Evolutionary conservation across 129 eudicot species (phyloP).

Genomic region (Escallonia rubra): DNA sequence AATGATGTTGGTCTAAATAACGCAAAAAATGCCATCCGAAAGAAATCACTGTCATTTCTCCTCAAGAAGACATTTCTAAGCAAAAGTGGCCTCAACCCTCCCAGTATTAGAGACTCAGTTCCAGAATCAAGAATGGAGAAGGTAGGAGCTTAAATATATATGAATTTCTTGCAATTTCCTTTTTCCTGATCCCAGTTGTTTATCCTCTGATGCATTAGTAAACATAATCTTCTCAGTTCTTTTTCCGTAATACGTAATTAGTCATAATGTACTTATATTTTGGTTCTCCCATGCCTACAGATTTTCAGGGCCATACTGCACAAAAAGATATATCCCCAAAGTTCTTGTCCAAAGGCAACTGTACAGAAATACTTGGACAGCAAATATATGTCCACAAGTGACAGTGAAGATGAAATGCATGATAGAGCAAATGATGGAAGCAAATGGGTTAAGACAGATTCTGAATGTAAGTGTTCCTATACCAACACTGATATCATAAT

Average conservation of each 20-base stretch:
- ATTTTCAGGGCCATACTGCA: slow-evolving; percentile 63
- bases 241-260: not conserved
- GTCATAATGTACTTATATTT: not conserved
- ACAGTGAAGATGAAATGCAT: slow-evolving; percentile 32
- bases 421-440: slow-evolving; percentile 32
- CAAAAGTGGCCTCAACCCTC: slow-evolving; percentile 30
- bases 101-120: slow-evolving; percentile 39
- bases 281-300: slow-evolving; percentile 19
- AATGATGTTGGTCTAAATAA: slow-evolving; percentile 26
- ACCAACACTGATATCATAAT: too few relatives aligned
- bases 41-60: slow-evolving; percentile 62
- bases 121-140: slow-evolving; percentile 70
- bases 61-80: slow-evolving; percentile 52
- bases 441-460: slow-evolving; percentile 87
- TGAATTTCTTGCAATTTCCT: not conserved
- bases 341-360: slow-evolving; percentile 20
- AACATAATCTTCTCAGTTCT: not conserved
- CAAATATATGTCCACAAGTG: slow-evolving; percentile 10
- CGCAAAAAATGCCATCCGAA: slow-evolving; percentile 32
- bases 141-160: slow-evolving; percentile 21
- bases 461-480: slow-evolving; percentile 56
- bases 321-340: slow-evolving; percentile 85
- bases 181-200: not conserved
- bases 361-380: slow-evolving; percentile 40
- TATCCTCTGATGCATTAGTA: not conserved